These are phyloP conservation scores for Quercus agrifolia DNA, from an alignment of 306 rosid genomes.

Conservation along the genomic window DNA sequence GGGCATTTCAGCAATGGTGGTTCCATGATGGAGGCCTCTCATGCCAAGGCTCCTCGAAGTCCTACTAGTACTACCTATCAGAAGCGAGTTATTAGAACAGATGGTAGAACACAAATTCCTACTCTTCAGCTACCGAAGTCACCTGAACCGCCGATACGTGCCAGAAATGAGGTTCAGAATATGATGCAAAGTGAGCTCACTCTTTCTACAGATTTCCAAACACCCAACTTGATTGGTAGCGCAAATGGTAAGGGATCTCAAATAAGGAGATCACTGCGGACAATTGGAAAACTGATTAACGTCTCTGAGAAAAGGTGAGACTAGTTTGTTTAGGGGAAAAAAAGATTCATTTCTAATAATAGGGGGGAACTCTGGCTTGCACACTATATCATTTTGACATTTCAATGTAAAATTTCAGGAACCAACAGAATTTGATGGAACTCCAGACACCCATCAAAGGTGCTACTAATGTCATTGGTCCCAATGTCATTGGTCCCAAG, in stretches of 20 bases:
- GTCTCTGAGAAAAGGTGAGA: slow-evolving; percentile 79
- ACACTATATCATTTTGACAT: not conserved
- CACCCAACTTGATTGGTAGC: slow-evolving; percentile 41
- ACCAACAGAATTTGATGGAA: slow-evolving; percentile 51
- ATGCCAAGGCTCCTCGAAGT: slow-evolving; percentile 50
- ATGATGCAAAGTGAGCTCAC: slow-evolving; percentile 20
- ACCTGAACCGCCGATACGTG: slow-evolving; percentile 45
- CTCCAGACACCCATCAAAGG: slow-evolving; percentile 44
- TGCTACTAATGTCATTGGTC: slow-evolving; percentile 20
- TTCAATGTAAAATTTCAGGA: slow-evolving; percentile 47
- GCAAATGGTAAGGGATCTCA: slow-evolving; percentile 78
- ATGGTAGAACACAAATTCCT: slow-evolving; percentile 38
- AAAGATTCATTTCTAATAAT: not conserved
- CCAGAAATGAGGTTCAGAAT: slow-evolving; percentile 36
- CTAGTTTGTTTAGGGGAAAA: not conserved
- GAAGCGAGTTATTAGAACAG: slow-evolving; percentile 38
- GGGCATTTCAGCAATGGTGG: slow-evolving; percentile 38
- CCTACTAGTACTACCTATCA: slow-evolving; percentile 45
- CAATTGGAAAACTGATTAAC: slow-evolving; percentile 86
- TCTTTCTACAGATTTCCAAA: slow-evolving; percentile 34
- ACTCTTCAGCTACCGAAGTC: slow-evolving; percentile 53
- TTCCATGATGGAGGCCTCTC: slow-evolving; percentile 11
- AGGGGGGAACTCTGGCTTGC: not conserved
- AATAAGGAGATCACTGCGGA: slow-evolving; percentile 74
- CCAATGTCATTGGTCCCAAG: slow-evolving; percentile 28